Conservation (phyloP, 371 early-diverging fungal species). For the Mucor racemosus region DNA sequence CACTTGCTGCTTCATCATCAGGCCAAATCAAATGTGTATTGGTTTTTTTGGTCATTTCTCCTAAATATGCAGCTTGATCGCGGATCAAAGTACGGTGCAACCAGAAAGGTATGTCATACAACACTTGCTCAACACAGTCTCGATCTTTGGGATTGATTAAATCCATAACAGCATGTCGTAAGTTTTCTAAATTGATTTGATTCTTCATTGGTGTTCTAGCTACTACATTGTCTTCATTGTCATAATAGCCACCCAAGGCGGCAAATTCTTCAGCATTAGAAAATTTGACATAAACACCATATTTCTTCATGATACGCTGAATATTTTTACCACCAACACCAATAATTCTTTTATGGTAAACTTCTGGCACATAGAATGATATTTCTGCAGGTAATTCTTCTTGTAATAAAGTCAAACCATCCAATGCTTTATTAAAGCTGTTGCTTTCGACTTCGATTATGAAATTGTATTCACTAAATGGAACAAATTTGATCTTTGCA, state of each 20-base stretch:
- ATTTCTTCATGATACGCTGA: conserved; percentile 91
- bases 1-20: conserved; percentile 46
- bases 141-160: conserved; percentile 64
- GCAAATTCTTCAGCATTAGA: conserved; percentile 77
- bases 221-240: conserved; percentile 79
- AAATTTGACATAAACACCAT: conserved; percentile 93
- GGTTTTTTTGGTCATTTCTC: conserved; percentile 55
- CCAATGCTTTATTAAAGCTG: conserved; percentile 55
- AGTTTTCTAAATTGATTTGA: conserved; percentile 61
- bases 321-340: conserved; percentile 94
- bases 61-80: conserved; percentile 40
- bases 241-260: conserved; percentile 72
- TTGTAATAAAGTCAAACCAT: conserved; percentile 68
- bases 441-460: conserved; percentile 66
- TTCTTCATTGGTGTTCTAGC: conserved; percentile 85
- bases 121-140: conserved; percentile 42
- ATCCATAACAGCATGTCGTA: conserved; percentile 74
- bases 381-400: conserved; percentile 85
- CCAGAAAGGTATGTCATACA: conserved; percentile 49
- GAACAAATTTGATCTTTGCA: conserved; percentile 55
- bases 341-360: conserved; percentile 89
- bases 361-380: conserved; percentile 83
- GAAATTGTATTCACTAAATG: conserved; percentile 73
- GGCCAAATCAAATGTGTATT: conserved; percentile 61
- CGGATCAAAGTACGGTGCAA: conserved; percentile 54